Percentiles rank a stretch among this genome's conserved stretches.
Conservation (phyloP, 768 basidiomycete genomes). For the Hygrophorus russula region DNA sequence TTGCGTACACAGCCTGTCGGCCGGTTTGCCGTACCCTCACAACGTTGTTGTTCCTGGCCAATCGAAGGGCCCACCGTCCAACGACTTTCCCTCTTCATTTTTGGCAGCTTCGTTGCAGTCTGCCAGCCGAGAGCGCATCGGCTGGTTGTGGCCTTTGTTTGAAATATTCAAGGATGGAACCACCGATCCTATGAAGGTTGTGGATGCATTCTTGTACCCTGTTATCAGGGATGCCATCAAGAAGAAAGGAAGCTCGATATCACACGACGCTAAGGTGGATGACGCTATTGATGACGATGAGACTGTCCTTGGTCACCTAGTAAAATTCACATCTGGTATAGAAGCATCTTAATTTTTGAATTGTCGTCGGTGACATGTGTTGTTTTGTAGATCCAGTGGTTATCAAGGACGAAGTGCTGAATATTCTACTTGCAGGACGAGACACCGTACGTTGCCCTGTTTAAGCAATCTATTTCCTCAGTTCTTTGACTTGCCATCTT, state of each 20-base stretch:
- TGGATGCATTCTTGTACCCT: conserved; percentile 39
- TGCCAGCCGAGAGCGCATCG: conserved; percentile 25
- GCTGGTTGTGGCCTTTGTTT: conserved; percentile 32
- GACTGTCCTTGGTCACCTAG: conserved; percentile 47
- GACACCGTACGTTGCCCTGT: conserved; percentile 31
- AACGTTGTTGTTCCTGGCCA: conserved; percentile 18
- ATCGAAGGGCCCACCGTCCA: conserved; percentile 16
- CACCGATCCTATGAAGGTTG: conserved; percentile 27
- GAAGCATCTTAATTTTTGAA: not conserved
- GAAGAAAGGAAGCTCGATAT: conserved; percentile 14
- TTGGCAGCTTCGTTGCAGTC: conserved; percentile 27
- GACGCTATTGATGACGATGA: conserved; percentile 27
- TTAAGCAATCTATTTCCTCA: not conserved
- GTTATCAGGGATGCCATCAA: conserved; percentile 33
- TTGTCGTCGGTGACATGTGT: not conserved
- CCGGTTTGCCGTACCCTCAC: conserved; percentile 40
- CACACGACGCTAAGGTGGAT: not conserved
- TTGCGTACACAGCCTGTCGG: conserved; percentile 37
- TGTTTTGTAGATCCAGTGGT: conserved; percentile 20
- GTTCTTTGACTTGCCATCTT: not conserved
- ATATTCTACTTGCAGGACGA: conserved; percentile 45
- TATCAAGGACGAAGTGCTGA: conserved; percentile 37
- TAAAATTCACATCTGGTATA: conserved; percentile 35
- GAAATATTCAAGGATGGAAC: conserved; percentile 44
- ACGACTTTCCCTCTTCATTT: conserved; percentile 39